Base-by-base conservation (phyloP, 768 basidiomycete species). In the Termitomyces sp. region DNA sequence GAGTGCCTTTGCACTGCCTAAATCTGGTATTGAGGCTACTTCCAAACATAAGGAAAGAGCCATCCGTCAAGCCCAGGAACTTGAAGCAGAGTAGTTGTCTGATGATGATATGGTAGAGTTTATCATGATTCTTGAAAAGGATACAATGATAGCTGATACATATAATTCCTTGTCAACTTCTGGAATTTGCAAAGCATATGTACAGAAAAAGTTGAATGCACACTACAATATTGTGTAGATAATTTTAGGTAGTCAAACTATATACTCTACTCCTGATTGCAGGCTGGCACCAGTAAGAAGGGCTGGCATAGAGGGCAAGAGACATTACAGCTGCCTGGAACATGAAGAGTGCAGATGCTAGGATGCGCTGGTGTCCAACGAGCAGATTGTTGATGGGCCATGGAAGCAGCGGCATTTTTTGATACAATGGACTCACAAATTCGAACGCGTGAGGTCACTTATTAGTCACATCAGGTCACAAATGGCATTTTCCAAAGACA, bases 81-180 rank as follows among this genome's bases (percentile, higher is more conserved):
- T 57, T 26, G 49, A 57, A 33, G 40, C 49, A 16, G 56, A 36
- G 32, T 57, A 40, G 56, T 38, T 57, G n/a, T 57, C 38, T 9
- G 48, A 57, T 26, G 26, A 57, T 44, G 38, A 50, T 8, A 16
- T 52, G 5, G 22, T 57, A 18, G n/a, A 33, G 5, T 57, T 57
- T 13, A 57, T 51, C n/a, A 40, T n/a, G 0, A 41, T 57, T 45
- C 36, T 57, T 7, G 40, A 57, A 33, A 48, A 50, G 16, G 50
- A 57, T 41, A 24, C 30, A 5, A 18, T 30, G 18, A 26, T 28
- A 22, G 56, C 30, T 10, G 49, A 57, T 51, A 35, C 40, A 35
- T 57, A 52, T 52, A 30, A 51, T 14, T 48, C 41, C 30, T 32
- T 57, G 38, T 43, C 40, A 10, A 45, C 26, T 22, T 22, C 40